phyloP scores from a whole-genome alignment of 2,329 filamentous ascomycete genomes.

The Neofusicoccum ribis region DNA sequence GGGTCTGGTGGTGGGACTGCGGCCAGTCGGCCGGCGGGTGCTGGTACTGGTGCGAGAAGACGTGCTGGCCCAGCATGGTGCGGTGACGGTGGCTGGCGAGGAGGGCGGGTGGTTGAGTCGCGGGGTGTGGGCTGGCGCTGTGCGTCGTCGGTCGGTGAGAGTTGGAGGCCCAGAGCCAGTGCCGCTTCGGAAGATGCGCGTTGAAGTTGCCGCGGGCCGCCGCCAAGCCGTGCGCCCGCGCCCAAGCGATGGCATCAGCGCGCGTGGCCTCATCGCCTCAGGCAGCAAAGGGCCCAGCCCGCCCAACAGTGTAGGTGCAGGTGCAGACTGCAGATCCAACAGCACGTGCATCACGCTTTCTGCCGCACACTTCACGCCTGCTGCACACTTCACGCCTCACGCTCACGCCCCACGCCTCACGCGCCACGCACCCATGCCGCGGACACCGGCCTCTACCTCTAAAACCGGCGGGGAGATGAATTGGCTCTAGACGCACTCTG shows the following conservation, averaged over 20 bases:
- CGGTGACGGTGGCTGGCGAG: conserved; percentile 13
- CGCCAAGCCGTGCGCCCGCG: neutral
- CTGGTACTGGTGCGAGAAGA: conserved; percentile 62
- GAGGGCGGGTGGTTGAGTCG: conserved; percentile 15
- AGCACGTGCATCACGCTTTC: neutral
- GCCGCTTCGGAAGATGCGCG: neutral
- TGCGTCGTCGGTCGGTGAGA: conserved; percentile 11
- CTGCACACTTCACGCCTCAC: too few species aligned
- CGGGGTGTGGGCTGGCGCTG: conserved; percentile 1
- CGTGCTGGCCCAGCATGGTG: conserved; percentile 56
- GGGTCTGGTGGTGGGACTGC: conserved; percentile 47
- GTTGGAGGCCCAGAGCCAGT: neutral
- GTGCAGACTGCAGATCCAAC: neutral
- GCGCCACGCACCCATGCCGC: neutral
- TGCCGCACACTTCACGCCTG: too few species aligned
- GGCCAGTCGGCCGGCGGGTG: conserved; percentile 54
- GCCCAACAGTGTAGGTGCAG: neutral
- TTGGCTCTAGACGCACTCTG: conserved; percentile 9
- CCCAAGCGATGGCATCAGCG: conserved; percentile 5
- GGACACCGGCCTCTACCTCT: neutral
- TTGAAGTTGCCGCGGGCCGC: conserved; percentile 6
- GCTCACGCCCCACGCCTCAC: too few species aligned
- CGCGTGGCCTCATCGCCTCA: neutral
- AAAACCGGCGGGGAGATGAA: conserved; percentile 1
- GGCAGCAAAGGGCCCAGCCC: neutral